Percentiles rank a stretch among this genome's conserved stretches.
These are phyloP conservation scores for Ceratobasidium sp. DNA, from an alignment of 1,284 basidiomycete genomes.

Conservation along the genomic window DNA sequence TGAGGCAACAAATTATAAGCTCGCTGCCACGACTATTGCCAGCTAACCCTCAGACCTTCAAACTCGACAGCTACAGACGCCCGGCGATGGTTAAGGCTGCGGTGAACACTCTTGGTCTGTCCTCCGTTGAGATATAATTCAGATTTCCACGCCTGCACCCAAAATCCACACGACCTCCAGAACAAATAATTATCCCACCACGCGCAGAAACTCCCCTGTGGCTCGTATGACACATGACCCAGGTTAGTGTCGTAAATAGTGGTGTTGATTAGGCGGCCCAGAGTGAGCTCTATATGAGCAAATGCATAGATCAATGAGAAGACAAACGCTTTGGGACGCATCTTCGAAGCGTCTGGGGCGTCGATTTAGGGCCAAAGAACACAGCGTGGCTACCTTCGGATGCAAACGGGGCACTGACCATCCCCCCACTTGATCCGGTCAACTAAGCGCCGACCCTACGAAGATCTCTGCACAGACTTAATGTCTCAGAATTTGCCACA, in stretches of 20 bases:
- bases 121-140: neutral
- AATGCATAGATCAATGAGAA: neutral
- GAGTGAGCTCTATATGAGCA: neutral
- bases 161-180: conserved; percentile 1
- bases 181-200: neutral
- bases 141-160: neutral
- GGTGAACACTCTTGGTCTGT: neutral
- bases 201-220: neutral
- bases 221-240: conserved; percentile 7
- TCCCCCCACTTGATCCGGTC: neutral
- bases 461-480: neutral
- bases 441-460: neutral
- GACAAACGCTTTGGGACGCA: neutral
- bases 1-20: neutral
- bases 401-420: neutral
- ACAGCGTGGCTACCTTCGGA: neutral
- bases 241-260: conserved; percentile 18
- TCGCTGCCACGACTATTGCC: neutral
- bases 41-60: neutral
- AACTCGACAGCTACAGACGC: conserved; percentile 1
- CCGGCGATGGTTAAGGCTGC: conserved; percentile 15
- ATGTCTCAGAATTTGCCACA: too few relatives aligned
- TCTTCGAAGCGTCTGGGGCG: neutral
- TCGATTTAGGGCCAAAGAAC: neutral
- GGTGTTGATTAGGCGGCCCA: neutral